A percentile compares a stretch with the other conserved stretches of the same genome.
Evolutionary conservation across 2,329 filamentous ascomycete genomes (phyloP).

Genomic region (Nakataea oryzae): DNA sequence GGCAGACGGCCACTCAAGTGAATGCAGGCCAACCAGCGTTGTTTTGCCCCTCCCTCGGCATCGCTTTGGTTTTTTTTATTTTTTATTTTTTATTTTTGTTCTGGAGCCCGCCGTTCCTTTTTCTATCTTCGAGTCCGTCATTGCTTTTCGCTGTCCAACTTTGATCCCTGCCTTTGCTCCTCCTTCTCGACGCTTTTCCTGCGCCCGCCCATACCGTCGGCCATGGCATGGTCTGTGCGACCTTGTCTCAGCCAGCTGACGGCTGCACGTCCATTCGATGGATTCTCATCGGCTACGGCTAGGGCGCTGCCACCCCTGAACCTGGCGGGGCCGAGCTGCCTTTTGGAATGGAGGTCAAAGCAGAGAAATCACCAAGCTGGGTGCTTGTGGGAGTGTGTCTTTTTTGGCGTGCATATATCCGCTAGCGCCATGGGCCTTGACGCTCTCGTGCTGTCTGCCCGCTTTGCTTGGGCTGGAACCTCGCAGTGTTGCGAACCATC

Average conservation of each 20-base stretch:
- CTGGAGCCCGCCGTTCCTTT: too few relatives aligned
- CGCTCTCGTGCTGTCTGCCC: not conserved
- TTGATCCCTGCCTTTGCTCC: not conserved
- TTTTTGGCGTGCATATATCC: not conserved
- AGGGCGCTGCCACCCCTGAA: not conserved
- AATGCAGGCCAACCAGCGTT: not conserved
- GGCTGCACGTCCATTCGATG: not conserved
- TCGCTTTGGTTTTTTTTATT: not conserved
- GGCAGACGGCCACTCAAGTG: not conserved
- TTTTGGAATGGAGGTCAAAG: not conserved
- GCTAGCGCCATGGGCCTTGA: not conserved
- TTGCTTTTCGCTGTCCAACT: not conserved
- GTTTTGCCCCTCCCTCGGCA: too few relatives aligned
- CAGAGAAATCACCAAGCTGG: not conserved
- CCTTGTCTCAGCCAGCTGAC: not conserved
- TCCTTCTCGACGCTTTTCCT: not conserved
- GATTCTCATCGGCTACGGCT: not conserved
- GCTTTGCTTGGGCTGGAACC: too few relatives aligned
- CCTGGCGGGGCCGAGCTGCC: not conserved
- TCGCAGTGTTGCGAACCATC: not conserved
- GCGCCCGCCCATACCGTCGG: not conserved
- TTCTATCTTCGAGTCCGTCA: not conserved
- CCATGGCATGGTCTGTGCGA: not conserved
- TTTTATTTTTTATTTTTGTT: too few relatives aligned
- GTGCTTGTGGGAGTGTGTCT: not conserved